These are phyloP conservation scores for Litchi chinensis DNA, from an alignment of 345 rosid genomes.

Conservation along the genomic window DNA sequence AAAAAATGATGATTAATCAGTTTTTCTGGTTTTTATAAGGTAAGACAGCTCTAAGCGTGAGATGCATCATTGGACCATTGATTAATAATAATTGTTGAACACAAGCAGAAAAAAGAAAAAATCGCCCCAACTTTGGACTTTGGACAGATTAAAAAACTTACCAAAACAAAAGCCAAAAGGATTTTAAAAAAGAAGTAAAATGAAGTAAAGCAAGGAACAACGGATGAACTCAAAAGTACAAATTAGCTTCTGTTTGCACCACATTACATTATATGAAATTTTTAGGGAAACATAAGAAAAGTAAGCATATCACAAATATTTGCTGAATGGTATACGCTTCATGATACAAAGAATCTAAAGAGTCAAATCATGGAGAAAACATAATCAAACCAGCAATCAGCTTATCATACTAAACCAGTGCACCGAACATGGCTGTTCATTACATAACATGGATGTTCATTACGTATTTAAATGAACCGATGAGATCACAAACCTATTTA, in stretches of 20 bases:
- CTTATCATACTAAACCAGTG: background rate
- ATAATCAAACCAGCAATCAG: background rate
- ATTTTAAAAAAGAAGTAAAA: background rate
- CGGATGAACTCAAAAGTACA: background rate
- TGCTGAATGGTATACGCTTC: background rate
- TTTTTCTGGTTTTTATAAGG: background rate
- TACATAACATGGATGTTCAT: background rate
- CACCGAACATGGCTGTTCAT: background rate
- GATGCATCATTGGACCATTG: background rate
- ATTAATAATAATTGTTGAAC: background rate
- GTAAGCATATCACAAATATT: background rate
- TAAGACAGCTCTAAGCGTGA: background rate
- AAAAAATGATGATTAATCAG: slow-evolving; percentile 4
- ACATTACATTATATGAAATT: background rate
- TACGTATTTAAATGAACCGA: background rate
- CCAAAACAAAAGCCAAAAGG: background rate
- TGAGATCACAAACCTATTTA: background rate
- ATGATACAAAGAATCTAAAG: background rate
- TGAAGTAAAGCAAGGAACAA: background rate
- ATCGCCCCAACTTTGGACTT: background rate
- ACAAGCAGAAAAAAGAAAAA: background rate
- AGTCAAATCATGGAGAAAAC: background rate
- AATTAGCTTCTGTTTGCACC: background rate
- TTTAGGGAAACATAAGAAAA: background rate
- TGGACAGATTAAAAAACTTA: background rate